These are phyloP conservation scores for Daldinia vernicosa DNA, from an alignment of 495 filamentous ascomycete species.

Conservation along the genomic window DNA sequence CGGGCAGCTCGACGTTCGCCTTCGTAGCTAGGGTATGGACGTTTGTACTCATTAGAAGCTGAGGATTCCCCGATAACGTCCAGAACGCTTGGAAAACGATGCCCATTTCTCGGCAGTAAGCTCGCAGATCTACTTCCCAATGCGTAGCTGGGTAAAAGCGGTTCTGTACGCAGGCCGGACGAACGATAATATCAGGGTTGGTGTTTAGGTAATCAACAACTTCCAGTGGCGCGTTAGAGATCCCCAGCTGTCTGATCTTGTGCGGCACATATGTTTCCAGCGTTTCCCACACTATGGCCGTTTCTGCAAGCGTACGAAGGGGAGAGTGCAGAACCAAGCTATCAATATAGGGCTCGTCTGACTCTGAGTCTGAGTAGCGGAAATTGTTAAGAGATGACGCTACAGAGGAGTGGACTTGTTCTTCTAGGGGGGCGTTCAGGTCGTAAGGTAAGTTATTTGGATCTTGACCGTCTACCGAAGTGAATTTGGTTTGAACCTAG, in stretches of 20 bases:
- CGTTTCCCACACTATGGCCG: slow-evolving; percentile 69
- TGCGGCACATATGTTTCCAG: slow-evolving; percentile 71
- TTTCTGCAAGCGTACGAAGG: slow-evolving; percentile 63
- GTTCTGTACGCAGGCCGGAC: slow-evolving; percentile 75
- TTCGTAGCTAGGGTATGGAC: slow-evolving; percentile 62
- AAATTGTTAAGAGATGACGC: slow-evolving; percentile 75
- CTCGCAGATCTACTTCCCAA: slow-evolving; percentile 69
- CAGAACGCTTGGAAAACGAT: slow-evolving; percentile 81
- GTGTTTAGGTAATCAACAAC: slow-evolving; percentile 61
- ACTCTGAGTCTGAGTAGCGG: slow-evolving; percentile 40
- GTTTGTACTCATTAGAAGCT: slow-evolving; percentile 60
- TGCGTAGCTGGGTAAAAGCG: slow-evolving; percentile 68
- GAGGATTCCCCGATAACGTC: slow-evolving; percentile 76
- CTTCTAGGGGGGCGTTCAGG: slow-evolving; percentile 57
- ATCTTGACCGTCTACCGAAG: slow-evolving; percentile 68
- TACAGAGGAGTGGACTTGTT: slow-evolving; percentile 73
- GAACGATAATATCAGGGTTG: slow-evolving; percentile 42
- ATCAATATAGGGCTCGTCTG: slow-evolving; percentile 70
- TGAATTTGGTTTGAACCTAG: slow-evolving; percentile 86
- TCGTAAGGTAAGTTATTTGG: slow-evolving; percentile 67
- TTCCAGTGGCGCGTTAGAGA: slow-evolving; percentile 71
- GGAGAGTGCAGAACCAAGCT: slow-evolving; percentile 78
- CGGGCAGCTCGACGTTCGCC: slow-evolving; percentile 57
- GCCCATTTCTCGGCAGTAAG: slow-evolving; percentile 66
- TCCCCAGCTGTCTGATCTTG: slow-evolving; percentile 70